These are phyloP conservation scores for Tagetes patula DNA, from an alignment of 129 eudicot species.

Conservation along the genomic window DNA sequence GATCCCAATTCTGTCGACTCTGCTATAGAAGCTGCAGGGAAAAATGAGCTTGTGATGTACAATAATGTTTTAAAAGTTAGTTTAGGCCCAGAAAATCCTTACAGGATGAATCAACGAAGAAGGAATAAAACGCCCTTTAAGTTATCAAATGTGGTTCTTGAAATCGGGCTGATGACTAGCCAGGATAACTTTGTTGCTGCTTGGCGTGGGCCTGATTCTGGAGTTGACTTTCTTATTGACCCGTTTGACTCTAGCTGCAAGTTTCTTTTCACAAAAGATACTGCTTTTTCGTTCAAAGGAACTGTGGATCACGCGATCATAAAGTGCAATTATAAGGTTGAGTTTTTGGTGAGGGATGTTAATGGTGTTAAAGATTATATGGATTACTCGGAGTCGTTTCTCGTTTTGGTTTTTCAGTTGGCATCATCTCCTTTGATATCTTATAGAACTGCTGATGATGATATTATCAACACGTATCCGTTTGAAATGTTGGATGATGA, in stretches of 20 bases:
- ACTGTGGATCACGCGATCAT: background rate
- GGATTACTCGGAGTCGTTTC: background rate
- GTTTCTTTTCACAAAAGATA: constrained; percentile 11
- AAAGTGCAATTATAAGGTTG: constrained; percentile 7
- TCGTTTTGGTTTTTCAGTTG: constrained; percentile 10
- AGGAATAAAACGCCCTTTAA: constrained; percentile 10
- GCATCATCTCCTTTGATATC: constrained; percentile 16
- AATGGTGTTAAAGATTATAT: constrained; percentile 14
- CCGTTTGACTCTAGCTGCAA: constrained; percentile 13
- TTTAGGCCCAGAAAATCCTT: constrained; percentile 19
- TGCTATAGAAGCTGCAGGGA: constrained; percentile 4
- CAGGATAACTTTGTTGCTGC: constrained; percentile 17
- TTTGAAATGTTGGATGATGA: constrained; percentile 22
- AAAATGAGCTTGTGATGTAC: background rate
- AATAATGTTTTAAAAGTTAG: constrained; percentile 9
- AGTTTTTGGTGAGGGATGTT: constrained; percentile 21
- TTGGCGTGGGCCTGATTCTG: constrained; percentile 18
- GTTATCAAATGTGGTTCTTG: constrained; percentile 17
- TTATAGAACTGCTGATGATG: constrained; percentile 23
- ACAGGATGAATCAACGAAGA: constrained; percentile 15
- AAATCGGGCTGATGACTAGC: constrained; percentile 1
- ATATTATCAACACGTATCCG: constrained; percentile 14
- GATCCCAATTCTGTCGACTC: constrained; percentile 9
- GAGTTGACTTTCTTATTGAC: constrained; percentile 20
- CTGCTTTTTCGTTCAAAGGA: constrained; percentile 15